Conservation (phyloP, 805 yeast genomes). For the Priceomyces fermenticarens region DNA sequence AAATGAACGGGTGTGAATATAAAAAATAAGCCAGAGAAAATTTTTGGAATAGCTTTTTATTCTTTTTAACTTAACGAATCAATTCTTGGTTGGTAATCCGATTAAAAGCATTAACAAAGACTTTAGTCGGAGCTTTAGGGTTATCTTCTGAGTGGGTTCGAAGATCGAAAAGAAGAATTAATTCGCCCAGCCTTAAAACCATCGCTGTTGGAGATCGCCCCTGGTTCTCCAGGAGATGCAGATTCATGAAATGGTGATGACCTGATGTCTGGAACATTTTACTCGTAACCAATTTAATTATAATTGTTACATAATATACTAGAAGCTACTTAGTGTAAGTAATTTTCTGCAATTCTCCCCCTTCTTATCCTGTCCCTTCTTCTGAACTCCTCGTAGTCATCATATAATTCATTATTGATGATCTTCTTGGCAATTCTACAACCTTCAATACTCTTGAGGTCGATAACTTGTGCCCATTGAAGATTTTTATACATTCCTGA, state of each 20-base stretch:
- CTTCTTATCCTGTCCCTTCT: constrained; percentile 34
- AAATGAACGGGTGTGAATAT: not conserved
- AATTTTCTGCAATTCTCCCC: constrained; percentile 44
- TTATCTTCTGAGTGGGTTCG: constrained; percentile 14
- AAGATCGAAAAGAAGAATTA: constrained; percentile 16
- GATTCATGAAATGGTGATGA: constrained; percentile 97
- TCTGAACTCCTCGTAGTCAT: constrained; percentile 25
- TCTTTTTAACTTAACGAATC: constrained; percentile 5
- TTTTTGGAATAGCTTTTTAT: not conserved
- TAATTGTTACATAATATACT: not conserved
- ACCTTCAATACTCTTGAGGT: constrained; percentile 23
- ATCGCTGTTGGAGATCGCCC: constrained; percentile 96
- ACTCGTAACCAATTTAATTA: not conserved
- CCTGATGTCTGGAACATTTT: constrained; percentile 78
- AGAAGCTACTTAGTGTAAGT: constrained; percentile 15
- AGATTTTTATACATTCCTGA: constrained; percentile 46
- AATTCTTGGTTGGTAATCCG: constrained; percentile 6
- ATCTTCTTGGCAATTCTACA: constrained; percentile 26
- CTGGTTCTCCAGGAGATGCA: constrained; percentile 48
- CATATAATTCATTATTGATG: constrained; percentile 27
- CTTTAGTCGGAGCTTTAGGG: constrained; percentile 20
- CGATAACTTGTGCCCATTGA: constrained; percentile 36
- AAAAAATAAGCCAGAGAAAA: not conserved
- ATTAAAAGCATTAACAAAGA: constrained; percentile 8
- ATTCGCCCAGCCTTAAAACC: constrained; percentile 82